A percentile compares a stretch with the other conserved stretches of the same genome.
Evolutionary conservation across 495 filamentous ascomycete genomes (phyloP).

Genomic region (Lophiostoma macrostomum): DNA sequence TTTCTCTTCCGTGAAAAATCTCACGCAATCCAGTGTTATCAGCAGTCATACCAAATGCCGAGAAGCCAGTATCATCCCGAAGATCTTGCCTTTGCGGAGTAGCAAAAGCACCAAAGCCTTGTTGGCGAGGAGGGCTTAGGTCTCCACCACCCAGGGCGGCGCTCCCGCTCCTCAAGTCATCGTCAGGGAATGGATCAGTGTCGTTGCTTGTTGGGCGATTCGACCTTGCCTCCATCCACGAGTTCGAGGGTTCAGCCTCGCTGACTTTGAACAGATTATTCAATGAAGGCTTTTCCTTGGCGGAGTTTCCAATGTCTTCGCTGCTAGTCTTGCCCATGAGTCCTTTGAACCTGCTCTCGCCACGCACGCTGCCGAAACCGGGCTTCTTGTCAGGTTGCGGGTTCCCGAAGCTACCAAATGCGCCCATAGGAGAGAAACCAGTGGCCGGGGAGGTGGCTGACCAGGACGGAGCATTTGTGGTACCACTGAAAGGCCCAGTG

Average conservation of each 20-base stretch:
- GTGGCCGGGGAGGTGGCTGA: slow-evolving; percentile 54
- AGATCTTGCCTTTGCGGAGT: slow-evolving; percentile 58
- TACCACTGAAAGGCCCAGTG: slow-evolving; percentile 58
- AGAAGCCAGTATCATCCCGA: slow-evolving; percentile 50
- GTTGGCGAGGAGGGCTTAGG: slow-evolving; percentile 56
- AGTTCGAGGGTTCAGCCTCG: slow-evolving; percentile 51
- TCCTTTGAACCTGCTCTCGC: slow-evolving; percentile 80
- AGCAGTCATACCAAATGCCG: slow-evolving; percentile 74
- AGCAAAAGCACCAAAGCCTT: slow-evolving; percentile 46
- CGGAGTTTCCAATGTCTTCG: slow-evolving; percentile 57
- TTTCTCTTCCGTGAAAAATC: slow-evolving; percentile 57
- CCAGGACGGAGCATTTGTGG: slow-evolving; percentile 68
- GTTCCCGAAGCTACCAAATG: slow-evolving; percentile 82
- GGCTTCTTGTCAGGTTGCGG: slow-evolving; percentile 67
- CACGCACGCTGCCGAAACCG: slow-evolving; percentile 63
- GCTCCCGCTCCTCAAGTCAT: slow-evolving; percentile 64
- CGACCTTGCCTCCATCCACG: slow-evolving; percentile 54
- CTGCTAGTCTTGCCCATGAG: slow-evolving; percentile 73
- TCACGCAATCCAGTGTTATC: slow-evolving; percentile 68
- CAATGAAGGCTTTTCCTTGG: slow-evolving; percentile 55
- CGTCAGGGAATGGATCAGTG: slow-evolving; percentile 76
- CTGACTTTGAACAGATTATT: slow-evolving; percentile 53
- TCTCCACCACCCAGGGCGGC: slow-evolving; percentile 79
- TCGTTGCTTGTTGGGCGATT: slow-evolving; percentile 61
- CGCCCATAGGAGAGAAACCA: slow-evolving; percentile 68